Evolutionary conservation across 305 asterid genomes (phyloP), one percentile per base, ranked within the genome.

Genomic region (Fraxinus angustifolia): DNA sequence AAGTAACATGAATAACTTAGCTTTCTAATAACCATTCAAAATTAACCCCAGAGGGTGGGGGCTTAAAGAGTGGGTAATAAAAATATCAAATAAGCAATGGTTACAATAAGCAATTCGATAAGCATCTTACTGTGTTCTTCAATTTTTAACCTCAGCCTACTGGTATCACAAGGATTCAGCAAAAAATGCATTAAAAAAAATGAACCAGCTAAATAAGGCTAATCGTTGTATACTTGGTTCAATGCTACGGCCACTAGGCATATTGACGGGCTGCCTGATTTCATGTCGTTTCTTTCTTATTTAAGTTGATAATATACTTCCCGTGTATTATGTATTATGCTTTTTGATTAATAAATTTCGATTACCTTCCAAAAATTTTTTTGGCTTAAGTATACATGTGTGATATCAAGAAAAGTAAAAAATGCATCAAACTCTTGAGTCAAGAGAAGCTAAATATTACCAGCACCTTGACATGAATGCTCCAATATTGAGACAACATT

Each of bases 1-100:
- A 73, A 75, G 80, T 50, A 82, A 72, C 38, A 53, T 38, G 35
- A 33, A 42, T 35, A 31, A 58, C 35, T 73, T 12, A 77, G 74
- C 28, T 17, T 16, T 23, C 72, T 62, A 56, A 23, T 50, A 78
- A 56, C 11, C 70, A 58, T 17, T 21, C 70, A 17, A 58, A 58
- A 58, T 21, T 58, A 17, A 8, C 8, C 70, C 23, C 23, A 6
- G 56, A 45, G 56, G 17, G 56, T 45, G 56, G n/a, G 56, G 56
- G 17, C 56, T 4, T 45, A 45, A 45, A 12, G 56, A 45, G 56
- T 45, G 0, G 17, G 56, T 45, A 53, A 53, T 53, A 53, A 53
- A n/a, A 53, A 53, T 53, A 50, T 16, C 60, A 16, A 58, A 58
- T 19, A 7, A 58, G 68, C 3, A 19, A 58, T 56, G 17, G 23